Evolutionary conservation across 176 grass and related monocot species (phyloP).

Genomic region (Aegilops umbellulata): DNA sequence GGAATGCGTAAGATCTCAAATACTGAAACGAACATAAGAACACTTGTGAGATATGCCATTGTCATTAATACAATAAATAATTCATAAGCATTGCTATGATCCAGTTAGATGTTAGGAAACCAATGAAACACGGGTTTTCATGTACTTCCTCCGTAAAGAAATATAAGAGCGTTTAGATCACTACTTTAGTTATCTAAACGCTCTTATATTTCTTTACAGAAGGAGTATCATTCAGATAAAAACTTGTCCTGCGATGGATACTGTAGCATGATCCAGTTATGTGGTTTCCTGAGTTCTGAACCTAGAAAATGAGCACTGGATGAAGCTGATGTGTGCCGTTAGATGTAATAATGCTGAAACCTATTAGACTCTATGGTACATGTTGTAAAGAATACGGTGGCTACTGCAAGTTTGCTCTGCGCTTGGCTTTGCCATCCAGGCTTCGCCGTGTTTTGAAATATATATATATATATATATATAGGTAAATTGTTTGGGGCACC

Average conservation of each 20-base stretch:
- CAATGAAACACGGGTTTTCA: not conserved
- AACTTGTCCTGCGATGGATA: not conserved
- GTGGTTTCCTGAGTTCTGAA: not conserved
- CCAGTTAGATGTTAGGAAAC: not conserved
- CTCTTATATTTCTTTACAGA: too few relatives aligned
- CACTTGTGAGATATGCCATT: not conserved
- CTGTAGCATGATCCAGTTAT: not conserved
- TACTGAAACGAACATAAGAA: not conserved
- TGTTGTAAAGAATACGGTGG: not conserved
- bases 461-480: too few relatives aligned
- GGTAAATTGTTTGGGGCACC: too few relatives aligned
- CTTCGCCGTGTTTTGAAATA: not conserved
- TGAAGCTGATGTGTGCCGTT: not conserved
- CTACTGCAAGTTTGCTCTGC: not conserved
- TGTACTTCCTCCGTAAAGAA: not conserved
- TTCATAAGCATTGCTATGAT: not conserved
- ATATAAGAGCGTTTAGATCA: too few relatives aligned
- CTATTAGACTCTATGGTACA: not conserved
- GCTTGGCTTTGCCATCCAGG: not conserved
- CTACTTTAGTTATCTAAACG: too few relatives aligned
- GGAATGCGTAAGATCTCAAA: not conserved
- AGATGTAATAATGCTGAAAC: not conserved
- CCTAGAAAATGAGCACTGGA: not conserved
- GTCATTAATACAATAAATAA: not conserved
- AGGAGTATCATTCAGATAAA: not conserved